Percentiles rank a stretch among this genome's conserved stretches.
phyloP scores from a whole-genome alignment of 371 early-diverging fungal genomes.

The Polyrhizophydium stewartii region DNA sequence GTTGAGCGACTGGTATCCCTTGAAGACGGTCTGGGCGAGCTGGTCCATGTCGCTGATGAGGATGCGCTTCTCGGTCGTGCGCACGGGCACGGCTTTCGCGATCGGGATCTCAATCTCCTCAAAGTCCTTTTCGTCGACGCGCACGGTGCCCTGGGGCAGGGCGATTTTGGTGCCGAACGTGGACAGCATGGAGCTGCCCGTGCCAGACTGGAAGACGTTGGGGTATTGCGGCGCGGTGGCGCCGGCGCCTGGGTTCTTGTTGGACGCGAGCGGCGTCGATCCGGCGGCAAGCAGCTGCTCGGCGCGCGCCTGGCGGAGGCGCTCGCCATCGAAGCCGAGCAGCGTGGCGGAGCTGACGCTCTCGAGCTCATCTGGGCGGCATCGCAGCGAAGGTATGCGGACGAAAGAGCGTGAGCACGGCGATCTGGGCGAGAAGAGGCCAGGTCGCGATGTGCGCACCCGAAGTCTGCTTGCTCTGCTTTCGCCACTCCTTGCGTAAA shows the following conservation, averaged over 20 bases:
- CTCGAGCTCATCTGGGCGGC: slow-evolving; percentile 17
- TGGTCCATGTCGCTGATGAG: slow-evolving; percentile 24
- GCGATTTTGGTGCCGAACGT: slow-evolving; percentile 32
- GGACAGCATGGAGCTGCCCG: slow-evolving; percentile 23
- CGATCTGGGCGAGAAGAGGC: slow-evolving; percentile 4
- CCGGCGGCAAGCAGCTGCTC: slow-evolving; percentile 29
- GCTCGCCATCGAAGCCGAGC: slow-evolving; percentile 41
- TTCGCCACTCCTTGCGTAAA: slow-evolving; percentile 66
- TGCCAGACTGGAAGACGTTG: slow-evolving; percentile 37
- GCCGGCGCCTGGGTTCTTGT: slow-evolving; percentile 6
- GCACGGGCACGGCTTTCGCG: slow-evolving; percentile 18
- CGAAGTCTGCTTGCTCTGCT: slow-evolving; percentile 24
- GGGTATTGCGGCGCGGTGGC: slow-evolving; percentile 27
- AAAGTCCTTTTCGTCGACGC: slow-evolving; percentile 35
- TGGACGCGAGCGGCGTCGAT: slow-evolving; percentile 14
- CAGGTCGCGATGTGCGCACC: slow-evolving; percentile 11
- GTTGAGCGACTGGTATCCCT: slow-evolving; percentile 84
- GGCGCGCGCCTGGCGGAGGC: slow-evolving; percentile 30
- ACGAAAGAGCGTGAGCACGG: too few species aligned
- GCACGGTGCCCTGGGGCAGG: slow-evolving; percentile 35
- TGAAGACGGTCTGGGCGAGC: slow-evolving; percentile 63
- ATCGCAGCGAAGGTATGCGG: too few species aligned
- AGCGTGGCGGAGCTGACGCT: slow-evolving; percentile 16
- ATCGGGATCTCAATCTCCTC: slow-evolving; percentile 45
- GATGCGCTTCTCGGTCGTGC: slow-evolving; percentile 23